Evolutionary conservation across 805 yeast species (phyloP).

Genomic region (Candida loeiensis): DNA sequence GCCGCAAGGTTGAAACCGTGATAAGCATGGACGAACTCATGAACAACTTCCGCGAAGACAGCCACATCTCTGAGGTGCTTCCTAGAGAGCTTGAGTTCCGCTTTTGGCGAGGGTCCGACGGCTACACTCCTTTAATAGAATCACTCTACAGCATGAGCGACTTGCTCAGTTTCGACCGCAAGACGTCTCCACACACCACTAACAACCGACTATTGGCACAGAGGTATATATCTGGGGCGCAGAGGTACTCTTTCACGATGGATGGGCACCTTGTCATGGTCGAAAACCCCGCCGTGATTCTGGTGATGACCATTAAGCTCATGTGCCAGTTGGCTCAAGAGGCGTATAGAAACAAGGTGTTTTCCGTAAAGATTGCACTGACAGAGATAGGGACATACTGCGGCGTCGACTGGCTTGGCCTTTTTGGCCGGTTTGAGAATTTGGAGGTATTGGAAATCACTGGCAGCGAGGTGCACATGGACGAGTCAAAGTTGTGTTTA

Average conservation of each 20-base stretch:
- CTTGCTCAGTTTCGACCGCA: background rate
- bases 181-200: background rate
- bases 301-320: slow-evolving; percentile 26
- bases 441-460: slow-evolving; percentile 15
- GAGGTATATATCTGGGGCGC: slow-evolving; percentile 15
- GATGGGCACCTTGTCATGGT: slow-evolving; percentile 26
- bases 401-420: slow-evolving; percentile 29
- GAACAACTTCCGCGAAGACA: background rate
- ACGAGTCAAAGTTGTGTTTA: slow-evolving; percentile 15
- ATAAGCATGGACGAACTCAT: background rate
- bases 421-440: slow-evolving; percentile 23
- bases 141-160: slow-evolving; percentile 4
- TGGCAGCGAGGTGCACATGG: slow-evolving; percentile 14
- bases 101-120: slow-evolving; percentile 5
- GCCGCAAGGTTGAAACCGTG: background rate
- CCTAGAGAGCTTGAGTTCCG: slow-evolving; percentile 4
- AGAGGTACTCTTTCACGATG: slow-evolving; percentile 21
- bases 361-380: slow-evolving; percentile 21
- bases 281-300: slow-evolving; percentile 31
- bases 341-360: slow-evolving; percentile 14
- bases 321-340: slow-evolving; percentile 14
- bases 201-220: background rate
- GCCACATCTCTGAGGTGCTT: background rate
- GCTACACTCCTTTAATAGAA: slow-evolving; percentile 5
- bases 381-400: slow-evolving; percentile 35